Conservation (phyloP, 202 grass and related monocot species). For the Schoenoplectus triqueter region DNA sequence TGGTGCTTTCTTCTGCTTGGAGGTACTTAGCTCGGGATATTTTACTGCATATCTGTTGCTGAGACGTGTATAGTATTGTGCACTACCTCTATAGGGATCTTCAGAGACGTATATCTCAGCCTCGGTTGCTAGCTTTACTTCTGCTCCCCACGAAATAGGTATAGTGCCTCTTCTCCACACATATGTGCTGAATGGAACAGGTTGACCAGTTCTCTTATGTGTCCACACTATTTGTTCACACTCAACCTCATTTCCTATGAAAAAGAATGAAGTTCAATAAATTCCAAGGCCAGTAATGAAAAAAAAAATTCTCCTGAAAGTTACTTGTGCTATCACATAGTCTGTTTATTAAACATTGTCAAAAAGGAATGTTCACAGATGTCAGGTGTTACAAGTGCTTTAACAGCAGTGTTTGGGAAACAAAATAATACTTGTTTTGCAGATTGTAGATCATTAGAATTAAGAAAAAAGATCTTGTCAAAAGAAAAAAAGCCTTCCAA, state of each 20-base stretch:
- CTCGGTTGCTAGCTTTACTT: slow-evolving; percentile 78
- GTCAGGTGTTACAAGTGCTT: background rate
- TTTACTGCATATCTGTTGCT: slow-evolving; percentile 75
- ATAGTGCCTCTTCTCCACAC: slow-evolving; percentile 94
- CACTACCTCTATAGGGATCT: slow-evolving; percentile 88
- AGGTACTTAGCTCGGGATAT: slow-evolving; percentile 55
- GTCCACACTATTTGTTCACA: slow-evolving; percentile 96
- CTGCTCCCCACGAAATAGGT: slow-evolving; percentile 97
- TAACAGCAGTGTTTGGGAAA: background rate
- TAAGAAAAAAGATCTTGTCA: background rate
- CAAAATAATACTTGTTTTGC: background rate
- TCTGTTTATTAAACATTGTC: background rate
- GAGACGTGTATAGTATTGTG: slow-evolving; percentile 82
- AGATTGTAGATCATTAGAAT: slow-evolving; percentile 3
- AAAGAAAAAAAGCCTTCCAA: background rate
- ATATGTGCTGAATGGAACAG: slow-evolving; percentile 78
- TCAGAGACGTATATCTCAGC: slow-evolving; percentile 94
- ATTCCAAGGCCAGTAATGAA: background rate
- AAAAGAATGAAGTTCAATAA: slow-evolving; percentile 14
- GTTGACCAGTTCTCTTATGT: slow-evolving; percentile 48
- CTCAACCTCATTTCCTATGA: slow-evolving; percentile 83
- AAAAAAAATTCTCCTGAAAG: background rate
- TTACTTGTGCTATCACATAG: background rate
- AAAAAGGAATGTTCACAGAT: background rate
- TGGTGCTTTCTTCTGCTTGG: slow-evolving; percentile 71